Conservation (phyloP, 768 basidiomycete species). For the Leccinum uliginosum region DNA sequence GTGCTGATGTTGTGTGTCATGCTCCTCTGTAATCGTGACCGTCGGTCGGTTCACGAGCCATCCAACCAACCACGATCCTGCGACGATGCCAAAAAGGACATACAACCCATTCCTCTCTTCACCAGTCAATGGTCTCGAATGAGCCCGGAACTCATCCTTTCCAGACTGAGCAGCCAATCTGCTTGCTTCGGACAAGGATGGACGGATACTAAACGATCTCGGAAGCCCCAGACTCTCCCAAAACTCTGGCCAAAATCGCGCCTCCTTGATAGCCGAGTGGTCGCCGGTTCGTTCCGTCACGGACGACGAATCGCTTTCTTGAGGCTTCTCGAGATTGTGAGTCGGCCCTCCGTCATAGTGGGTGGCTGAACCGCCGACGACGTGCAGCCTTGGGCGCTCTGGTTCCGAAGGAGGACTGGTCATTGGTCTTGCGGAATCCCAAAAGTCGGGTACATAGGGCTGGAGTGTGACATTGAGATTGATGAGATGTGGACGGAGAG, state of each 20-base stretch:
- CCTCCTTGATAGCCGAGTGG: constrained; percentile 12
- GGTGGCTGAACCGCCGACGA: constrained; percentile 44
- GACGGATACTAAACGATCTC: constrained; percentile 24
- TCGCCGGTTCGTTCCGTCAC: constrained; percentile 4
- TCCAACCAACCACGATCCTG: constrained; percentile 45
- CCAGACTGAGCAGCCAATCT: constrained; percentile 11
- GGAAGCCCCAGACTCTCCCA: constrained; percentile 37
- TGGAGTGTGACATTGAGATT: constrained; percentile 22
- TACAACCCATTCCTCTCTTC: constrained; percentile 49
- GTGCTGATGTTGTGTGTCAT: constrained; percentile 4
- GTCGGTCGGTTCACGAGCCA: constrained; percentile 24
- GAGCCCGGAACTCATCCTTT: constrained; percentile 13
- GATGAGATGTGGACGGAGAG: constrained; percentile 1
- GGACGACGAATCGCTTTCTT: constrained; percentile 2
- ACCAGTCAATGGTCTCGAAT: constrained; percentile 33
- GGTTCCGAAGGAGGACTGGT: constrained; percentile 23
- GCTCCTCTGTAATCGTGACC: constrained; percentile 5
- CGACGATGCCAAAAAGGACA: constrained; percentile 44
- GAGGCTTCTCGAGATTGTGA: constrained; percentile 34
- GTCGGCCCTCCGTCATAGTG: constrained; percentile 47
- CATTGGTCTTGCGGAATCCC: constrained; percentile 45
- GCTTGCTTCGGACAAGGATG: constrained; percentile 10
- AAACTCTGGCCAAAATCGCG: constrained; percentile 32
- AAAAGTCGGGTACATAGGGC: constrained; percentile 61
- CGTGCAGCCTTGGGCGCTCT: constrained; percentile 44